Percentiles rank a stretch among this genome's conserved stretches.
Evolutionary conservation across 495 filamentous ascomycete species (phyloP).

Genomic region (Aspergillus bertholletiae): DNA sequence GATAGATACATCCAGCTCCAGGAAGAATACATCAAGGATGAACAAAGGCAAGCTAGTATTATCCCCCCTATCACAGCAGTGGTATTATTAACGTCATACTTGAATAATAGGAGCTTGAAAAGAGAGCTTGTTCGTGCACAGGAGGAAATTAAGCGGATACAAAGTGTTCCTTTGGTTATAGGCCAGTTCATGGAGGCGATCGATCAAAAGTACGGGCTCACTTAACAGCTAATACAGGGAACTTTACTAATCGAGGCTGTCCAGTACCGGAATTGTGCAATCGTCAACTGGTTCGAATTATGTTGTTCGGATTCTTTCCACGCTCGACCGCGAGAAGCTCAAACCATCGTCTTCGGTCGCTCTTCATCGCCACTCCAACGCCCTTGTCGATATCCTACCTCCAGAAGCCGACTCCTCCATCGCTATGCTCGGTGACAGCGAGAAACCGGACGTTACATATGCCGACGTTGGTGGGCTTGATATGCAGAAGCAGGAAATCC

Average conservation of each 20-base stretch:
- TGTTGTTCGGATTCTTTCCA: slow-evolving; percentile 96
- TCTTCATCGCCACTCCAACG: slow-evolving; percentile 95
- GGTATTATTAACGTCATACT: neutral
- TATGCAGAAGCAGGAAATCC: slow-evolving; percentile 99
- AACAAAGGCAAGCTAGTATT: slow-evolving; percentile 68
- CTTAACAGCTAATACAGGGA: neutral
- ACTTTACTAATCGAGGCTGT: slow-evolving; percentile 20
- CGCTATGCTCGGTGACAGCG: slow-evolving; percentile 92
- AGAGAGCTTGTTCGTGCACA: slow-evolving; percentile 94
- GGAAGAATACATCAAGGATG: slow-evolving; percentile 99
- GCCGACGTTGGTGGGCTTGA: slow-evolving; percentile 96
- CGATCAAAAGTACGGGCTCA: slow-evolving; percentile 81
- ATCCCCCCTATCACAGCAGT: neutral
- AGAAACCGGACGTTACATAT: slow-evolving; percentile 98
- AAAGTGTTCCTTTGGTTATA: slow-evolving; percentile 95
- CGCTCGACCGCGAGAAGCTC: slow-evolving; percentile 93
- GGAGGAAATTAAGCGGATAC: slow-evolving; percentile 99
- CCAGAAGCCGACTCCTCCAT: slow-evolving; percentile 98
- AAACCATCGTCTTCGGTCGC: slow-evolving; percentile 98
- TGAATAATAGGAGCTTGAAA: slow-evolving; percentile 76
- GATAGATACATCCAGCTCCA: slow-evolving; percentile 90
- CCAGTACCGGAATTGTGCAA: slow-evolving; percentile 94
- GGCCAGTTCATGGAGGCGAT: slow-evolving; percentile 99
- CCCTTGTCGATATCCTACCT: slow-evolving; percentile 95
- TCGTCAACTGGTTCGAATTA: slow-evolving; percentile 98